phyloP scores from a whole-genome alignment of 768 basidiomycete species.

The Infundibulicybe gibba region DNA sequence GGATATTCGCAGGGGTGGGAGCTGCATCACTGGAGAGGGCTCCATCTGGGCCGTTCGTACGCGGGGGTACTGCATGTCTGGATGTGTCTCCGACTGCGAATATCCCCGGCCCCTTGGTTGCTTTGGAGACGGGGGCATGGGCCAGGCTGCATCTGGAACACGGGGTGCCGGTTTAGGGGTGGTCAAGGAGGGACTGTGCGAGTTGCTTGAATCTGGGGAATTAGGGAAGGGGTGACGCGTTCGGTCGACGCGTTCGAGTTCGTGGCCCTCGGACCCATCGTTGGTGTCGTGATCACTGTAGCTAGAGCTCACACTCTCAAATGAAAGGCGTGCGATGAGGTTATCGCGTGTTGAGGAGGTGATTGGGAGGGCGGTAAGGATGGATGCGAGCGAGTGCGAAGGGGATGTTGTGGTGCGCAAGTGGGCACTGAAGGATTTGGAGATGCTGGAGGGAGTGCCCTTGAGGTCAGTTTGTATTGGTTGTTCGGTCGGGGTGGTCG shows the following conservation, averaged over 20 bases:
- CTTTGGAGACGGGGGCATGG: constrained; percentile 2
- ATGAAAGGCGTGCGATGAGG: constrained; percentile 51
- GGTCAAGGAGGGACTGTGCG: too few species aligned
- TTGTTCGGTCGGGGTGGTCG: constrained; percentile 12
- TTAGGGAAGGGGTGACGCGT: constrained; percentile 3
- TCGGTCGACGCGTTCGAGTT: constrained; percentile 37
- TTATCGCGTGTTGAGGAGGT: constrained; percentile 51
- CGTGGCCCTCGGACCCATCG: constrained; percentile 34
- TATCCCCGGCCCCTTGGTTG: constrained; percentile 28
- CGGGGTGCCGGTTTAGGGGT: too few species aligned
- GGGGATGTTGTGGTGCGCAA: constrained; percentile 25
- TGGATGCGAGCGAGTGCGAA: constrained; percentile 35
- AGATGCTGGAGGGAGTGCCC: constrained; percentile 7
- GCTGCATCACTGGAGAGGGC: constrained; percentile 50
- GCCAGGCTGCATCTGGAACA: too few species aligned
- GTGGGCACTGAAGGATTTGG: constrained; percentile 12
- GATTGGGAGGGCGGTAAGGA: constrained; percentile 45
- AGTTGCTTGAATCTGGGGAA: neutral
- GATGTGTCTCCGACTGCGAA: constrained; percentile 23
- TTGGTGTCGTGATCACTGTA: constrained; percentile 34
- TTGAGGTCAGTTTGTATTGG: constrained; percentile 8
- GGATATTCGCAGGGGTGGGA: constrained; percentile 24
- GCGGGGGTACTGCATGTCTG: constrained; percentile 17
- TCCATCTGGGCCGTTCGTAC: constrained; percentile 50
- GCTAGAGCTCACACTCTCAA: constrained; percentile 46